Conservation (phyloP, 495 filamentous ascomycete species). For the Annulohypoxylon moriforme region DNA sequence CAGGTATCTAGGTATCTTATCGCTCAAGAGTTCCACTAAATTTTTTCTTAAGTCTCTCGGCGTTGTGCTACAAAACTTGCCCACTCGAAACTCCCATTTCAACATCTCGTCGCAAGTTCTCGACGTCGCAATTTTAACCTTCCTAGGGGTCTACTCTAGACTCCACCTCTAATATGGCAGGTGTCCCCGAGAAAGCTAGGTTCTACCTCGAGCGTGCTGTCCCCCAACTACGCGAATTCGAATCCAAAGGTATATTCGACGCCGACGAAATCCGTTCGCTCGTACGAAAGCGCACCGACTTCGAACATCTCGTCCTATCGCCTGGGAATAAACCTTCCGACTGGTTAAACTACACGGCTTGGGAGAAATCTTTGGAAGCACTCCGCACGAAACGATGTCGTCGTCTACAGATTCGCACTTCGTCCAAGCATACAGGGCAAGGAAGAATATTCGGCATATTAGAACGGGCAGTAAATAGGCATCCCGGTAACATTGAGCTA, state of each 20-base stretch:
- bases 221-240: constrained; percentile 88
- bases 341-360: constrained; percentile 86
- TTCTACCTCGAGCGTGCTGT: constrained; percentile 93
- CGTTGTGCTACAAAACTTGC: neutral
- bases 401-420: constrained; percentile 77
- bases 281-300: constrained; percentile 88
- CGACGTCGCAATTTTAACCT: no score
- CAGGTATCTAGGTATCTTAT: constrained; percentile 1
- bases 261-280: constrained; percentile 91
- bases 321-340: constrained; percentile 78
- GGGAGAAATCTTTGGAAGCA: constrained; percentile 88
- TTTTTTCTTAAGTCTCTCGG: neutral
- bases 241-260: constrained; percentile 87
- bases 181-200: constrained; percentile 89
- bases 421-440: constrained; percentile 71
- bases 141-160: neutral
- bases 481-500: constrained; percentile 82
- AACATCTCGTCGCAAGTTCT: neutral
- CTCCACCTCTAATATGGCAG: constrained; percentile 69
- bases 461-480: constrained; percentile 86
- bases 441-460: constrained; percentile 88
- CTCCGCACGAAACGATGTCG: constrained; percentile 84
- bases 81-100: neutral
- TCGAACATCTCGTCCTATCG: constrained; percentile 89
- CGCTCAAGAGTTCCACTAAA: neutral